A percentile compares a stretch with the other conserved stretches of the same genome.
Evolutionary conservation across 2,329 filamentous ascomycete genomes (phyloP).

Genomic region (Xylaria sp.): DNA sequence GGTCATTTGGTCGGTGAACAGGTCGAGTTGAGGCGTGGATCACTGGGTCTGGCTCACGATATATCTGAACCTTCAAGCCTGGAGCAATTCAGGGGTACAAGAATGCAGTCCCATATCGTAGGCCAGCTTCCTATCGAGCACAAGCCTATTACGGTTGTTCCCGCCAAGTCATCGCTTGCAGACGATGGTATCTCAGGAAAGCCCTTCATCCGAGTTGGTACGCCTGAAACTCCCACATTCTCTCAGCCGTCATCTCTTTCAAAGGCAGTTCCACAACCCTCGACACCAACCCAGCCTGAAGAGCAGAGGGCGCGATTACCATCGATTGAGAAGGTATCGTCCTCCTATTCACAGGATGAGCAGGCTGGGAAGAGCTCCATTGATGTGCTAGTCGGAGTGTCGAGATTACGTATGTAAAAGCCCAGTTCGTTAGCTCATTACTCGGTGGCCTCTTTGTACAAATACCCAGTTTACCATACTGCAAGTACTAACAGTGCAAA

Average conservation of each 20-base stretch:
- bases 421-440: neutral
- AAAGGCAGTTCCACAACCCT: constrained; percentile 33
- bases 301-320: constrained; percentile 38
- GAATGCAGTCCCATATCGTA: constrained; percentile 37
- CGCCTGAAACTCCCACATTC: constrained; percentile 47
- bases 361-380: constrained; percentile 45
- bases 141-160: constrained; percentile 36
- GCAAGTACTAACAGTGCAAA: constrained; percentile 14
- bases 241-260: constrained; percentile 47
- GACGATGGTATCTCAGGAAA: constrained; percentile 66
- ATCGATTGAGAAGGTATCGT: constrained; percentile 31
- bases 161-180: constrained; percentile 43
- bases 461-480: neutral
- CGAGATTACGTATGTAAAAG: constrained; percentile 70
- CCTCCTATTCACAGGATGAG: constrained; percentile 39
- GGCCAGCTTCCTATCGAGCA: constrained; percentile 33
- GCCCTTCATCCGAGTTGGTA: constrained; percentile 62
- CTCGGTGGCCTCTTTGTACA: neutral
- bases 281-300: constrained; percentile 39
- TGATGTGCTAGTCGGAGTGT: constrained; percentile 85
- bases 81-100: constrained; percentile 33
- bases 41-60: neutral
- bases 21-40: constrained; percentile 34
- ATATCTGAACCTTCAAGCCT: constrained; percentile 17
- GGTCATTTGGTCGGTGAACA: constrained; percentile 16